Percentiles rank a stretch among this genome's conserved stretches.
Evolutionary conservation across 257 asterid genomes (phyloP).

Genomic region (Linderniella brevidens): DNA sequence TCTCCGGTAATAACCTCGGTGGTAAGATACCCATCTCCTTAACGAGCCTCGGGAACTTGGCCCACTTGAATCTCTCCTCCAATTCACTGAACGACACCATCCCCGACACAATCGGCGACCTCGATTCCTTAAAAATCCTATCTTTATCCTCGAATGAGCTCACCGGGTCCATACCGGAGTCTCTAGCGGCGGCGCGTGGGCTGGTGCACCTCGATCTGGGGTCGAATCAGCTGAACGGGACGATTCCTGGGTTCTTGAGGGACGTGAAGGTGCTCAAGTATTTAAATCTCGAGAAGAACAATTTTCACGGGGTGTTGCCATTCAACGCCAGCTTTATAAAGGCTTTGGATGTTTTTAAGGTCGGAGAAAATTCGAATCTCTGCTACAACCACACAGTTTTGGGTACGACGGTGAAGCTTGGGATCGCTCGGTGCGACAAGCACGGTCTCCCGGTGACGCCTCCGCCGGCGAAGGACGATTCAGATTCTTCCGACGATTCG

Average conservation of each 20-base stretch:
- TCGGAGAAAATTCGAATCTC: slow-evolving; percentile 60
- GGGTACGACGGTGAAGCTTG: slow-evolving; percentile 66
- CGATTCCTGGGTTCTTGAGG: slow-evolving; percentile 48
- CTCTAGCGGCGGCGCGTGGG: slow-evolving; percentile 41
- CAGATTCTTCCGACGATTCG: slow-evolving; percentile 26
- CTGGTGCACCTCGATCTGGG: slow-evolving; percentile 70
- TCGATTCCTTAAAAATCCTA: slow-evolving; percentile 32
- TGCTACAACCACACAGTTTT: slow-evolving; percentile 54
- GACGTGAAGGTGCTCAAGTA: slow-evolving; percentile 55
- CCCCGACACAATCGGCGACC: slow-evolving; percentile 60
- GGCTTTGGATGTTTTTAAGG: slow-evolving; percentile 39
- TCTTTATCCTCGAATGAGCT: slow-evolving; percentile 52
- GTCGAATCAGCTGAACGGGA: slow-evolving; percentile 67
- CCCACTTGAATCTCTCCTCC: slow-evolving; percentile 49
- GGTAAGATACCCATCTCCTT: slow-evolving; percentile 59
- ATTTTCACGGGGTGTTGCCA: slow-evolving; percentile 69
- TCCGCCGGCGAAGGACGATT: slow-evolving; percentile 54
- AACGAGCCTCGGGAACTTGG: slow-evolving; percentile 43
- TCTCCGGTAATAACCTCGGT: slow-evolving; percentile 39
- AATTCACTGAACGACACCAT: slow-evolving; percentile 57
- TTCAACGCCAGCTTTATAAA: slow-evolving; percentile 59
- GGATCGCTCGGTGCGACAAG: slow-evolving; percentile 70
- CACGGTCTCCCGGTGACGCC: slow-evolving; percentile 79
- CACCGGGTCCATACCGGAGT: slow-evolving; percentile 58
- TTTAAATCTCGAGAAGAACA: slow-evolving; percentile 60